phyloP scores from a whole-genome alignment of 441 rosid species.

The Brassica hybrid region DNA sequence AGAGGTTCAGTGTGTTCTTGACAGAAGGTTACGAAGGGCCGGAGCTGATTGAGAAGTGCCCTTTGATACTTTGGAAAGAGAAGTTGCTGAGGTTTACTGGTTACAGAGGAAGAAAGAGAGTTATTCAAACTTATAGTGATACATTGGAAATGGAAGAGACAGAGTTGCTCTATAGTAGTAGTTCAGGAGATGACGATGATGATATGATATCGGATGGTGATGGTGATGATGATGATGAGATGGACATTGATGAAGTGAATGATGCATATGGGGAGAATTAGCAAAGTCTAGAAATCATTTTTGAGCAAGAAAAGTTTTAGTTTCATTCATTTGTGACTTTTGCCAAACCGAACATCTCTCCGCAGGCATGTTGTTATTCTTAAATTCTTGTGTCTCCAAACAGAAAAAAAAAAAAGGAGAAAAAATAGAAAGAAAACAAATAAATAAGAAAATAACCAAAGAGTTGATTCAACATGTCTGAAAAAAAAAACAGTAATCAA shows the following conservation, averaged over 20 bases:
- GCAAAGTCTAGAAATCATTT: neutral
- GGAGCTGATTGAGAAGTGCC: conserved; percentile 69
- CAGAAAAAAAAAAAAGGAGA: neutral
- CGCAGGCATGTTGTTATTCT: conserved; percentile 39
- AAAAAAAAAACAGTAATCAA: conserved; percentile 62
- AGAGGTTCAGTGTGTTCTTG: conserved; percentile 85
- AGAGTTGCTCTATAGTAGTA: conserved; percentile 40
- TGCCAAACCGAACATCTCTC: conserved; percentile 34
- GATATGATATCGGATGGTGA: conserved; percentile 32
- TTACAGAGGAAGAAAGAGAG: conserved; percentile 79
- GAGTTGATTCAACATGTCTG: conserved; percentile 54
- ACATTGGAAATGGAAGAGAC: conserved; percentile 57
- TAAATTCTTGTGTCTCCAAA: conserved; percentile 23
- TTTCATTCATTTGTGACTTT: conserved; percentile 27
- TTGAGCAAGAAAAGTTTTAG: neutral
- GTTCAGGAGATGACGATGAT: conserved; percentile 48
- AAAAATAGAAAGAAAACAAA: conserved; percentile 30
- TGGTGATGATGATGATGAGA: conserved; percentile 39
- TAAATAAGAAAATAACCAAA: conserved; percentile 45
- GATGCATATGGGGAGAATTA: conserved; percentile 40
- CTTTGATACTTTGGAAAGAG: conserved; percentile 77
- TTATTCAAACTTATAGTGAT: conserved; percentile 58
- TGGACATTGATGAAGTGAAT: conserved; percentile 55
- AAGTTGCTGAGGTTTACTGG: conserved; percentile 65
- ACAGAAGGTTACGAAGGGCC: conserved; percentile 77